phyloP scores from a whole-genome alignment of 257 asterid species.

The Orobanche coerulescens region DNA sequence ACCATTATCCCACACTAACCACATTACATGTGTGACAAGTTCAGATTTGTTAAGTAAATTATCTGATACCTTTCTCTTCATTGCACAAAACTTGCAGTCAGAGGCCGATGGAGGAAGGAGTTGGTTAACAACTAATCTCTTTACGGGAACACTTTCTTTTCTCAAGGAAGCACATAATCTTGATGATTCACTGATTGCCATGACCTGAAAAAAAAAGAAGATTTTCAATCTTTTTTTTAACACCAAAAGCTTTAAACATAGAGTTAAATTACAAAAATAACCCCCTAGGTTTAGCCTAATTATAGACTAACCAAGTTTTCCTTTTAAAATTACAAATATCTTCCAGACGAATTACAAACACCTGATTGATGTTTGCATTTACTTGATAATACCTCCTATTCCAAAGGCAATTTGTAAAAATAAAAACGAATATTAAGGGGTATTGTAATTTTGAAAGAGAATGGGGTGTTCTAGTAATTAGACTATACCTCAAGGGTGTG shows the following conservation, averaged over 20 bases:
- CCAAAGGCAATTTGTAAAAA: too few relatives aligned
- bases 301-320: not conserved
- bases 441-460: not conserved
- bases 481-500: not conserved
- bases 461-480: not conserved
- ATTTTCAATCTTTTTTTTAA: not conserved
- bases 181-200: slow-evolving; percentile 96
- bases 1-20: too few relatives aligned
- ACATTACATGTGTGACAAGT: too few relatives aligned
- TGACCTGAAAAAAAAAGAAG: slow-evolving; percentile 46
- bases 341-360: too few relatives aligned
- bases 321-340: not conserved
- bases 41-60: too few relatives aligned
- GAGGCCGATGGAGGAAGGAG: slow-evolving; percentile 80
- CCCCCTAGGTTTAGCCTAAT: not conserved
- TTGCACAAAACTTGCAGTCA: slow-evolving; percentile 92
- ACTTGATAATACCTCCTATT: not conserved
- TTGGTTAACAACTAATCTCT: slow-evolving; percentile 88
- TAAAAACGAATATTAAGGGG: not conserved
- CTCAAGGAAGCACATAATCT: slow-evolving; percentile 81
- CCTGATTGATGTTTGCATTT: not conserved
- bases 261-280: too few relatives aligned
- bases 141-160: slow-evolving; percentile 88
- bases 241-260: too few relatives aligned
- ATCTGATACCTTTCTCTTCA: slow-evolving; percentile 74